phyloP scores from a whole-genome alignment of 169 alveolate species.

The Plasmodium gonderi region DNA sequence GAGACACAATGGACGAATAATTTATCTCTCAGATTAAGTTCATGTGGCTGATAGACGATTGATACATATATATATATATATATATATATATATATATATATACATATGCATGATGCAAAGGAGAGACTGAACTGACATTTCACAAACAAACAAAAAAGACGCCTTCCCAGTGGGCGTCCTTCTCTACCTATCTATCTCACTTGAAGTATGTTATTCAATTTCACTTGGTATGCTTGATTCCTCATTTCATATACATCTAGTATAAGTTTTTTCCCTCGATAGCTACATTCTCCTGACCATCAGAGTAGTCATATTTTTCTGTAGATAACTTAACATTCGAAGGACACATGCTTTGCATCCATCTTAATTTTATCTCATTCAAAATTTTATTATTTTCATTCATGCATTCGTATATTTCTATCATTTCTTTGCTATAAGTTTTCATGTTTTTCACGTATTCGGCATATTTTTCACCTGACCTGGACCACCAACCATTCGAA shows the following conservation, averaged over 20 bases:
- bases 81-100: no score
- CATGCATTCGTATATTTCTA: constrained; percentile 46
- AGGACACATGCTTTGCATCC: neutral
- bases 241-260: neutral
- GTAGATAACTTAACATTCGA: neutral
- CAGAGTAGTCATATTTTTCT: neutral
- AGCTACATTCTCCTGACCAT: neutral
- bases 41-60: no score
- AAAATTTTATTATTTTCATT: constrained; percentile 19
- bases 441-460: constrained; percentile 38
- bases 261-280: neutral
- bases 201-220: no score
- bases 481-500: no score
- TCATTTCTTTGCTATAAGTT: constrained; percentile 46
- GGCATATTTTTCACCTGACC: neutral
- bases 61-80: no score
- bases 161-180: no score
- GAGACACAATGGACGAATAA: no score
- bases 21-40: no score
- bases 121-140: no score
- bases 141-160: no score
- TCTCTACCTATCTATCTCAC: no score
- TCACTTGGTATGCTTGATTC: neutral
- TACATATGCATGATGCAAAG: no score
- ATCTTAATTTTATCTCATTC: constrained; percentile 18